Percentiles rank a stretch among this genome's conserved stretches.
Evolutionary conservation across 805 yeast species (phyloP).

Genomic region (Millerozyma miso): DNA sequence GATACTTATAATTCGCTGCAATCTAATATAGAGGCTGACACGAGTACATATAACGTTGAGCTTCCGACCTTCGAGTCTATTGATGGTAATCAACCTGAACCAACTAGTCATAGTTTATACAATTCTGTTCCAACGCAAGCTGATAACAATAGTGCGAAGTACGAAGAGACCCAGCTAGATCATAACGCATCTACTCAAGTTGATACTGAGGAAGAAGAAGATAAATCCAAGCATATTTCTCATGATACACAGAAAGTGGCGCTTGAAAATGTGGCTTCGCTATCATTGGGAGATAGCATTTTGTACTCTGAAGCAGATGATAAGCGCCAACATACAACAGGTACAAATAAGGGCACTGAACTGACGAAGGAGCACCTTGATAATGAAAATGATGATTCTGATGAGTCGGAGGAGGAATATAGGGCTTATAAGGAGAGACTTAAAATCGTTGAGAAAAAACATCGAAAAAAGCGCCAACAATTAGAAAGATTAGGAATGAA

Average conservation of each 20-base stretch:
- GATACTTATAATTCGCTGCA: neutral
- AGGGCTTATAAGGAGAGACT: conserved; percentile 37
- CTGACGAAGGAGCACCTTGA: conserved; percentile 17
- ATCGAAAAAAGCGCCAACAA: conserved; percentile 40
- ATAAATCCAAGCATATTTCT: neutral
- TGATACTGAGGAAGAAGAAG: neutral
- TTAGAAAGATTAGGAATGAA: conserved; percentile 56
- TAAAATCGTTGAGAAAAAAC: conserved; percentile 29
- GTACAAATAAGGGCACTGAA: too few relatives aligned
- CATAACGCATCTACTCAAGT: neutral
- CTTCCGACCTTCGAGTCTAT: neutral
- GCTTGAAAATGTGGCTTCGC: too few relatives aligned
- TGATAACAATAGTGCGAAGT: neutral
- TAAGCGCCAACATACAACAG: too few relatives aligned
- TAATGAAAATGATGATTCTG: conserved; percentile 21
- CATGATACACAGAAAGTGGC: neutral
- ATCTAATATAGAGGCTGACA: neutral
- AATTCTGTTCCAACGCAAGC: conserved; percentile 3
- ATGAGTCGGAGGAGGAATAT: conserved; percentile 22
- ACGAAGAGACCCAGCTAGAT: neutral
- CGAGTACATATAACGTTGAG: neutral
- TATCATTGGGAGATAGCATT: neutral
- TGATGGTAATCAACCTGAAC: neutral
- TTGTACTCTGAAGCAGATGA: neutral
- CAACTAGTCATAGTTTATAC: neutral